These are phyloP conservation scores for Citrus glauca DNA, from an alignment of 345 rosid species.

Conservation along the genomic window DNA sequence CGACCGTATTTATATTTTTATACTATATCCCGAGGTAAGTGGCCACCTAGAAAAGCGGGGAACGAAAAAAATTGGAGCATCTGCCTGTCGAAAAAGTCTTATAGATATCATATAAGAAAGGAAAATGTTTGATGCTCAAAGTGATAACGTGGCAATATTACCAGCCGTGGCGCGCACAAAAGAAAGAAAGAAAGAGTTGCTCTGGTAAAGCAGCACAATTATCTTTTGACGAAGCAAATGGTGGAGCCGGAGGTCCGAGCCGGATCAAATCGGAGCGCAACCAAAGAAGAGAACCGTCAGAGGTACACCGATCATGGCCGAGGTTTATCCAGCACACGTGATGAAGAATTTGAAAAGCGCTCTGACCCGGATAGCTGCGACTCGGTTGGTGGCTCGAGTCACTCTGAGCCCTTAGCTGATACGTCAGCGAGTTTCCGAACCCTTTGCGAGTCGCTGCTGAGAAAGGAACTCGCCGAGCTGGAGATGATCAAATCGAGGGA, in stretches of 20 bases:
- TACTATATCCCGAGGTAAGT: too few species aligned
- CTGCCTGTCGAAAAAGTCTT: too few species aligned
- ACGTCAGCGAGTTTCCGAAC: conserved; percentile 31
- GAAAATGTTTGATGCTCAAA: background rate
- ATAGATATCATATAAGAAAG: too few species aligned
- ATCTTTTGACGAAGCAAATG: conserved; percentile 2
- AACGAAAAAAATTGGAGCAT: too few species aligned
- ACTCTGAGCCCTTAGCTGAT: conserved; percentile 14
- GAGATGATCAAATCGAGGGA: conserved; percentile 65
- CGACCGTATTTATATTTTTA: too few species aligned
- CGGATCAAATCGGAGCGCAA: background rate
- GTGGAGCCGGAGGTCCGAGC: conserved; percentile 5
- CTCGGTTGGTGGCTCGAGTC: conserved; percentile 3
- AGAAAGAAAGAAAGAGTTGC: background rate
- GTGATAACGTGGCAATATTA: background rate
- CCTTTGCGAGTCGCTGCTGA: conserved; percentile 47
- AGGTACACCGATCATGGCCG: conserved; percentile 21
- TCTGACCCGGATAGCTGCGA: conserved; percentile 16
- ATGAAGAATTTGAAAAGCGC: background rate
- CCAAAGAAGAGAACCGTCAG: conserved; percentile 10
- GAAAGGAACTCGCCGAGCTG: conserved; percentile 45
- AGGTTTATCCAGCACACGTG: conserved; percentile 7
- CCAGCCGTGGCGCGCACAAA: background rate
- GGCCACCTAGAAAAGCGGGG: too few species aligned
- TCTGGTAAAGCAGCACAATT: background rate